A percentile compares a stretch with the other conserved stretches of the same genome.
These are phyloP conservation scores for Barnettozyma pratensis DNA, from an alignment of 805 yeast genomes.

Conservation along the genomic window DNA sequence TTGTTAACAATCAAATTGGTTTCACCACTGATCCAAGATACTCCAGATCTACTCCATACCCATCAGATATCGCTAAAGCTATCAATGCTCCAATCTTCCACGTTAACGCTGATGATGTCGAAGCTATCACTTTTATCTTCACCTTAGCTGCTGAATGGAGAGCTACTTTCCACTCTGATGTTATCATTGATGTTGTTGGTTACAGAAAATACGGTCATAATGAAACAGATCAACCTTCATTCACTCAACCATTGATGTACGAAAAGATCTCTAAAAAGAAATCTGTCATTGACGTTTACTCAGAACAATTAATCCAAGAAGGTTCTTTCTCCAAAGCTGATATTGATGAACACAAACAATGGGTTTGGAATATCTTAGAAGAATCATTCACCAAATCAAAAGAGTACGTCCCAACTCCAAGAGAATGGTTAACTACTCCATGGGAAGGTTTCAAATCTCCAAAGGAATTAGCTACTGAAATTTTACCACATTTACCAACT, in stretches of 20 bases:
- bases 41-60: slow-evolving; percentile 96
- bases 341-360: slow-evolving; percentile 90
- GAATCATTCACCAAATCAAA: slow-evolving; percentile 84
- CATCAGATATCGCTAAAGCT: slow-evolving; percentile 95
- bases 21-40: slow-evolving; percentile 98
- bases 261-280: slow-evolving; percentile 82
- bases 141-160: slow-evolving; percentile 99
- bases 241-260: slow-evolving; percentile 99
- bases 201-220: slow-evolving; percentile 99
- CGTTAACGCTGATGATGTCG: slow-evolving; percentile 97
- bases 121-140: slow-evolving; percentile 85
- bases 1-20: slow-evolving; percentile 98
- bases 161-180: slow-evolving; percentile 93
- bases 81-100: slow-evolving; percentile 99
- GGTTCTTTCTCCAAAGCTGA: slow-evolving; percentile 88
- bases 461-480: slow-evolving; percentile 91
- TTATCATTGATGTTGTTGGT: slow-evolving; percentile 93
- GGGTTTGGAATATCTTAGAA: slow-evolving; percentile 96
- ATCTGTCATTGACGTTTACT: slow-evolving; percentile 82
- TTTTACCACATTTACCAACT: slow-evolving; percentile 94
- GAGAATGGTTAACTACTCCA: slow-evolving; percentile 98
- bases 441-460: slow-evolving; percentile 99
- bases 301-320: slow-evolving; percentile 72
- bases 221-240: slow-evolving; percentile 98
- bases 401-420: slow-evolving; percentile 83